These are phyloP conservation scores for Aureobasidium lini DNA, from an alignment of 2,329 filamentous ascomycete species.

Conservation along the genomic window DNA sequence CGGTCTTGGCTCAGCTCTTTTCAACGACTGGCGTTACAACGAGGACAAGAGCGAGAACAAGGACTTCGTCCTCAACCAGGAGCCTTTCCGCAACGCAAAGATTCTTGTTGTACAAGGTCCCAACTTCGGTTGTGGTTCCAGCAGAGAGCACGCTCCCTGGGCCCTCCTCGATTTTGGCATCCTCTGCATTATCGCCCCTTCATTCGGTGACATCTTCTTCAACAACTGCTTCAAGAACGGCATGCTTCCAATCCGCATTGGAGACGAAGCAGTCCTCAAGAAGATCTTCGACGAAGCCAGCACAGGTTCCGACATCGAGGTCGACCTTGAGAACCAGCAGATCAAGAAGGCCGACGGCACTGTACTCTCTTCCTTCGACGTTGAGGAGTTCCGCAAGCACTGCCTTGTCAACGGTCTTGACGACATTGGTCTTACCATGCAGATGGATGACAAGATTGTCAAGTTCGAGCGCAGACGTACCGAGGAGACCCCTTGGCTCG, in stretches of 20 bases:
- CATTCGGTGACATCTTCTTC: slow-evolving; percentile 90
- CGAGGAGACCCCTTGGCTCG: slow-evolving; percentile 78
- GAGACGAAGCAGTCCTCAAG: slow-evolving; percentile 58
- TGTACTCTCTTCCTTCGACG: slow-evolving; percentile 70
- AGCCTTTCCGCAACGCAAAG: slow-evolving; percentile 75
- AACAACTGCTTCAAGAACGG: slow-evolving; percentile 99
- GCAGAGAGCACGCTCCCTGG: slow-evolving; percentile 94
- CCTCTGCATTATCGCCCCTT: slow-evolving; percentile 84
- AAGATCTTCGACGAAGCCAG: slow-evolving; percentile 68
- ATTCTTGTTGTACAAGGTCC: slow-evolving; percentile 85
- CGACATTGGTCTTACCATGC: slow-evolving; percentile 91
- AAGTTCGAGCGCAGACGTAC: slow-evolving; percentile 74
- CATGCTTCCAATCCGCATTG: slow-evolving; percentile 82
- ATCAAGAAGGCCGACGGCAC: slow-evolving; percentile 70
- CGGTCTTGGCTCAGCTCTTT: slow-evolving; percentile 79
- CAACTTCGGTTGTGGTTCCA: slow-evolving; percentile 93
- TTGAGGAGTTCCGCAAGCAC: slow-evolving; percentile 90
- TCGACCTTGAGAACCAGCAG: slow-evolving; percentile 78
- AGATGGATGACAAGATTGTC: slow-evolving; percentile 81
- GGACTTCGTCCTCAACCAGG: slow-evolving; percentile 82
- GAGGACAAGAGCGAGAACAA: slow-evolving; percentile 65
- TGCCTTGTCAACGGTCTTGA: slow-evolving; percentile 90
- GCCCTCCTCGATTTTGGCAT: slow-evolving; percentile 95
- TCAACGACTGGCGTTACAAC: slow-evolving; percentile 73
- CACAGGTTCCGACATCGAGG: slow-evolving; percentile 75